Percentiles rank a stretch among this genome's conserved stretches.
Evolutionary conservation across 345 rosid species (phyloP).

Genomic region (Cardiospermum halicacabum): DNA sequence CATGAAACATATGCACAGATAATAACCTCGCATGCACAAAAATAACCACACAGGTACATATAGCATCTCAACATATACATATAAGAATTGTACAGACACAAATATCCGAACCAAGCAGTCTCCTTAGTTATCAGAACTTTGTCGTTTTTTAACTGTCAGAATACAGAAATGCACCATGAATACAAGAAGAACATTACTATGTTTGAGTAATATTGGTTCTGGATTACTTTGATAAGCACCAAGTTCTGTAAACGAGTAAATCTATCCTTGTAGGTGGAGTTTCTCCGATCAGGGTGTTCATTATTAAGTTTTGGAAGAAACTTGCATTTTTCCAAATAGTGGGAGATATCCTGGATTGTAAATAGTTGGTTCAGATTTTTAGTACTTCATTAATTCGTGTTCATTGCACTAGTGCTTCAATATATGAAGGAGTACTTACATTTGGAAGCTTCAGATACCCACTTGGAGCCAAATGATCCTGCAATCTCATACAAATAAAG

Average conservation of each 20-base stretch:
- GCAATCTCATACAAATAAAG: constrained; percentile 22
- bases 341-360: constrained; percentile 35
- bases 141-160: too few relatives aligned
- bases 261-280: constrained; percentile 60
- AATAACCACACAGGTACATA: too few relatives aligned
- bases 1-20: too few relatives aligned
- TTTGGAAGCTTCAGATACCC: constrained; percentile 71
- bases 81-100: too few relatives aligned
- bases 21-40: too few relatives aligned
- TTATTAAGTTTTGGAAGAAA: constrained; percentile 84
- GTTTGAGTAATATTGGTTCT: too few relatives aligned
- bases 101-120: too few relatives aligned
- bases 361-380: neutral
- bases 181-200: too few relatives aligned
- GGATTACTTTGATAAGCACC: constrained; percentile 81
- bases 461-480: constrained; percentile 79
- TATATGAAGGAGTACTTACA: constrained; percentile 47
- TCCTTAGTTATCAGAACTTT: too few relatives aligned
- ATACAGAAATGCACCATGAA: too few relatives aligned
- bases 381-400: neutral
- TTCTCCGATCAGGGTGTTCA: constrained; percentile 56
- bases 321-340: constrained; percentile 53
- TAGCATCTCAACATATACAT: too few relatives aligned
- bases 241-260: constrained; percentile 68
- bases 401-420: neutral